These are phyloP conservation scores for Platanthera zijinensis DNA, from an alignment of 106 monocot species.

Conservation along the genomic window DNA sequence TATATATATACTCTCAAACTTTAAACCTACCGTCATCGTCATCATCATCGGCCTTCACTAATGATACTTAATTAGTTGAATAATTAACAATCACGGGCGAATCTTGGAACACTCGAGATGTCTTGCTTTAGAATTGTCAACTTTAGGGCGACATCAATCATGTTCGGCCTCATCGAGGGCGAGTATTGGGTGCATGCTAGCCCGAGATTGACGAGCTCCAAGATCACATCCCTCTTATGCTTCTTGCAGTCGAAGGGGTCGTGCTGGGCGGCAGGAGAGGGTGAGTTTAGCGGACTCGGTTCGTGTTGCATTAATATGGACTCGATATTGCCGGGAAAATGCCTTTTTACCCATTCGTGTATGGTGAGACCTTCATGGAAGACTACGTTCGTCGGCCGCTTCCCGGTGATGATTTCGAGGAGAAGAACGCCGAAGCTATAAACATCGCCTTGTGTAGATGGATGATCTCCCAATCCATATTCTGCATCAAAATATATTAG, in stretches of 20 bases:
- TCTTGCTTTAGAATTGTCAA: constrained; percentile 33
- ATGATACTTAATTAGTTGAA: not conserved
- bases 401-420: constrained; percentile 64
- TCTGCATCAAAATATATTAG: constrained; percentile 33
- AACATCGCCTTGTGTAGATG: constrained; percentile 73
- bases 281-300: constrained; percentile 10
- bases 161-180: constrained; percentile 37
- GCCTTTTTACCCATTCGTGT: constrained; percentile 57
- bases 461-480: constrained; percentile 64
- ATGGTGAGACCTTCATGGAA: constrained; percentile 45
- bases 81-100: not conserved
- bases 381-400: constrained; percentile 49
- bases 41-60: too few relatives aligned
- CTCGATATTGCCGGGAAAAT: constrained; percentile 27
- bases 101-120: constrained; percentile 14
- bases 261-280: constrained; percentile 1
- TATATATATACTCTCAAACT: too few relatives aligned
- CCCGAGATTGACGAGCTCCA: constrained; percentile 40
- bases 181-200: constrained; percentile 30
- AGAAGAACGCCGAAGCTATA: constrained; percentile 87
- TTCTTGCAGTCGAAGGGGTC: constrained; percentile 3
- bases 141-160: constrained; percentile 53
- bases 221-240: constrained; percentile 11
- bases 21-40: not conserved
- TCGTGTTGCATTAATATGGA: not conserved